These are phyloP conservation scores for Bruguiera hainesii DNA, from an alignment of 441 rosid genomes.

Conservation along the genomic window DNA sequence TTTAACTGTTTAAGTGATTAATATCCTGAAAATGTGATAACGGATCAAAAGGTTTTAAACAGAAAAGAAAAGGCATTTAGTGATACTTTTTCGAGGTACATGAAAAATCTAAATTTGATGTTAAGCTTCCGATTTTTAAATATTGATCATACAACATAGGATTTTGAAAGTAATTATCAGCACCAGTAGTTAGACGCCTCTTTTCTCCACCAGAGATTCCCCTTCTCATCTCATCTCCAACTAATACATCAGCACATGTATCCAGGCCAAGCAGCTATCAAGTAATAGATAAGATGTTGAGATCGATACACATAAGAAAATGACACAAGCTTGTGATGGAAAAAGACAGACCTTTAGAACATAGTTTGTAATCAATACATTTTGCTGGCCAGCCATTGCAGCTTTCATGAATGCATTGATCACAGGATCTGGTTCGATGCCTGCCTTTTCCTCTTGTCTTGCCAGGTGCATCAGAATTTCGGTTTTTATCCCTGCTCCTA, in stretches of 20 bases:
- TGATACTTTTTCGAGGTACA: background rate
- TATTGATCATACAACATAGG: no score
- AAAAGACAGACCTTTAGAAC: constrained; percentile 53
- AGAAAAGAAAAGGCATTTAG: background rate
- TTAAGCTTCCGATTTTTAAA: no score
- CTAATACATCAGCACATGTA: constrained; percentile 55
- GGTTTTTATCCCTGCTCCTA: constrained; percentile 75
- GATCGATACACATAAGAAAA: background rate
- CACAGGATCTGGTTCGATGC: constrained; percentile 77
- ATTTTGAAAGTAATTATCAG: no score
- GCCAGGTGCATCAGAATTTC: constrained; percentile 61
- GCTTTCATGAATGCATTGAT: constrained; percentile 87
- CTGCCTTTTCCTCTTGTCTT: constrained; percentile 64
- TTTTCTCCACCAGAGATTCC: constrained; percentile 77
- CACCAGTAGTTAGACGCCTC: constrained; percentile 67
- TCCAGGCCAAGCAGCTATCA: constrained; percentile 58
- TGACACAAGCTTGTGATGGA: background rate
- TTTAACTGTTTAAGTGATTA: no score
- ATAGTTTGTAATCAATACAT: constrained; percentile 73
- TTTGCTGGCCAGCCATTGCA: constrained; percentile 63
- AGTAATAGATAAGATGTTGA: background rate
- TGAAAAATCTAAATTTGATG: no score
- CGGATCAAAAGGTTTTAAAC: background rate
- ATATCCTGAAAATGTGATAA: background rate
- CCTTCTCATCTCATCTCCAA: constrained; percentile 67